These are phyloP conservation scores for Mortierella sp. DNA, from an alignment of 371 early-diverging fungal species.

Conservation along the genomic window DNA sequence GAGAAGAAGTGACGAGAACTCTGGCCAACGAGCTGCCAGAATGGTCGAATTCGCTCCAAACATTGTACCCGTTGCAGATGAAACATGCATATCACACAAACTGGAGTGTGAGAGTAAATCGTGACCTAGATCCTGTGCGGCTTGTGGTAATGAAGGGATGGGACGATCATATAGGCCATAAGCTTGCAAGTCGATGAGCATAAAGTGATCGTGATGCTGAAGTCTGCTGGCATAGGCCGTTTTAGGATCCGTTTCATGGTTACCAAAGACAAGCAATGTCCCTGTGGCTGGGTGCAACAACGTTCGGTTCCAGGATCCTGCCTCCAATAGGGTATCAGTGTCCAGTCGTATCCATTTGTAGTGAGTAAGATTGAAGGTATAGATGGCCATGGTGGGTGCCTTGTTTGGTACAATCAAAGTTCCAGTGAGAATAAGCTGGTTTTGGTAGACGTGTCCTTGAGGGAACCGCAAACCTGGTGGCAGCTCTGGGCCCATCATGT, in stretches of 20 bases:
- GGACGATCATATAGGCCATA: conserved; percentile 59
- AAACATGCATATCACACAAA: conserved; percentile 42
- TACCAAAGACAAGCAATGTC: conserved; percentile 64
- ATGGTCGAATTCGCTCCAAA: conserved; percentile 50
- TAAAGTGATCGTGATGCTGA: conserved; percentile 64
- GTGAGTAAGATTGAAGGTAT: conserved; percentile 57
- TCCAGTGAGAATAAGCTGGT: conserved; percentile 63
- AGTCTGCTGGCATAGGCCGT: conserved; percentile 65
- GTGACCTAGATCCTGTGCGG: conserved; percentile 45
- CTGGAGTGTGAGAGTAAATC: conserved; percentile 24
- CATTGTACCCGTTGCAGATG: conserved; percentile 28
- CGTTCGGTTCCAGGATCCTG: conserved; percentile 68
- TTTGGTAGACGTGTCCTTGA: conserved; percentile 57
- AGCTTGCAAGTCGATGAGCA: conserved; percentile 63
- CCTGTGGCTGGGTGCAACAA: conserved; percentile 64
- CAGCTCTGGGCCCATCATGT: conserved; percentile 46
- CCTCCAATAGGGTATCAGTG: conserved; percentile 57
- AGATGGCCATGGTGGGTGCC: conserved; percentile 61
- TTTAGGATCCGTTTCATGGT: conserved; percentile 59
- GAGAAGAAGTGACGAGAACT: conserved; percentile 38
- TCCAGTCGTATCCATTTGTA: conserved; percentile 59
- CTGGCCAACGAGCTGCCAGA: conserved; percentile 50
- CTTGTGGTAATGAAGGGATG: conserved; percentile 29
- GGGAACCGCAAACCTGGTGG: conserved; percentile 60
- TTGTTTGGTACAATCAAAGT: conserved; percentile 62